Percentiles rank a stretch among this genome's conserved stretches.
Evolutionary conservation across 192 early-diverging fungal genomes (phyloP).

Genomic region (Coemansia sp.): DNA sequence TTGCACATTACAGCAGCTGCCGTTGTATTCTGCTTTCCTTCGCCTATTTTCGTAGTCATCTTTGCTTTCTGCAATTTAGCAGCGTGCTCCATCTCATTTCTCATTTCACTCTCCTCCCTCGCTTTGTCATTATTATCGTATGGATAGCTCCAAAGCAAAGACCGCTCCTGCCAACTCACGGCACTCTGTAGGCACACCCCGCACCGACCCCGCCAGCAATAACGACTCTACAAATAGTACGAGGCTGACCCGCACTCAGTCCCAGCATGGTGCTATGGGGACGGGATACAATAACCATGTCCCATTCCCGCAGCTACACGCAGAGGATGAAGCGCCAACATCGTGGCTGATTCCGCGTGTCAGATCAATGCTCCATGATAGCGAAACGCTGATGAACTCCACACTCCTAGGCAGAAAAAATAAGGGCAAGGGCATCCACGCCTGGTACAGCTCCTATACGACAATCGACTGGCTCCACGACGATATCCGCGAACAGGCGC

Average conservation of each 20-base stretch:
- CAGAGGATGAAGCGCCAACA: slow-evolving; percentile 45
- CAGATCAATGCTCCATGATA: slow-evolving; percentile 46
- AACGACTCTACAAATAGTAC: background rate
- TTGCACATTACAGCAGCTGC: background rate
- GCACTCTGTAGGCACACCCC: background rate
- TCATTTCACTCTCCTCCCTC: background rate
- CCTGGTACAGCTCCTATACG: slow-evolving; percentile 52
- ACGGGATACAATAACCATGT: slow-evolving; percentile 13
- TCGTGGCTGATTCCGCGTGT: slow-evolving; percentile 54
- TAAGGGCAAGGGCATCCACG: slow-evolving; percentile 46
- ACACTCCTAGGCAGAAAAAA: slow-evolving; percentile 24
- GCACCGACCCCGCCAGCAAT: background rate
- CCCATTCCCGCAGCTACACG: slow-evolving; percentile 45
- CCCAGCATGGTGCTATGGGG: slow-evolving; percentile 11
- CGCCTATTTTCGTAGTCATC: background rate
- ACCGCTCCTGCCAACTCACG: background rate
- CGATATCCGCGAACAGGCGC: slow-evolving; percentile 76
- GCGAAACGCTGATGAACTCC: slow-evolving; percentile 29
- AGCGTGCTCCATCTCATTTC: background rate
- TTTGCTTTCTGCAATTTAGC: slow-evolving; percentile 1
- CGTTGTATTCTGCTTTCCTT: background rate
- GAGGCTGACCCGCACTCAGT: slow-evolving; percentile 21
- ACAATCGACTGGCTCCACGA: slow-evolving; percentile 89
- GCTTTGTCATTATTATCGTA: background rate
- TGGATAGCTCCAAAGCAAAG: background rate